These are phyloP conservation scores for Salvia splendens DNA, from an alignment of 257 asterid genomes.

Conservation along the genomic window DNA sequence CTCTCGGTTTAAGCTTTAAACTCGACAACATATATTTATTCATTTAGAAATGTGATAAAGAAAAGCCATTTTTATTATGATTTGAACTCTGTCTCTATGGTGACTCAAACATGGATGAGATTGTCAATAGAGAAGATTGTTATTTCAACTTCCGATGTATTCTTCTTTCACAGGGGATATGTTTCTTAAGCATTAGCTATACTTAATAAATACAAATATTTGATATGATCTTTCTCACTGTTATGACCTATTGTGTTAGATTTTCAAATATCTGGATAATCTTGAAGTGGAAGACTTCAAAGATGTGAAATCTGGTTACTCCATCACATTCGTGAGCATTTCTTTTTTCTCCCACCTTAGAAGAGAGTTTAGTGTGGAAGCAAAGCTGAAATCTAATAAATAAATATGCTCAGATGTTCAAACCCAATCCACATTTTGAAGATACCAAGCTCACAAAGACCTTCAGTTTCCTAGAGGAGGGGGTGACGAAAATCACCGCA, in stretches of 20 bases:
- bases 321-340: conserved; percentile 78
- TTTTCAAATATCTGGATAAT: conserved; percentile 74
- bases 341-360: neutral
- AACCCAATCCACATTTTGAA: conserved; percentile 79
- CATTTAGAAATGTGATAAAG: no score
- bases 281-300: conserved; percentile 90
- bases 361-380: no score
- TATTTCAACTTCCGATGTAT: neutral
- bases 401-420: conserved; percentile 54
- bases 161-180: conserved; percentile 7
- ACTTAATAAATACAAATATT: neutral
- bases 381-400: no score
- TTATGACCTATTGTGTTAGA: conserved; percentile 42
- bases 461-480: conserved; percentile 84
- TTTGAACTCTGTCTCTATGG: no score
- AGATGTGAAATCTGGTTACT: conserved; percentile 93
- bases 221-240: conserved; percentile 6
- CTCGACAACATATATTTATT: neutral
- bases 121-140: neutral
- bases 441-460: conserved; percentile 79
- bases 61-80: no score
- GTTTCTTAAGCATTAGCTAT: neutral
- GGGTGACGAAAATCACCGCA: conserved; percentile 71
- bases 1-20: neutral
- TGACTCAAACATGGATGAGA: no score